Evolutionary conservation across 306 rosid species (phyloP).

Genomic region (Alnus rubra): DNA sequence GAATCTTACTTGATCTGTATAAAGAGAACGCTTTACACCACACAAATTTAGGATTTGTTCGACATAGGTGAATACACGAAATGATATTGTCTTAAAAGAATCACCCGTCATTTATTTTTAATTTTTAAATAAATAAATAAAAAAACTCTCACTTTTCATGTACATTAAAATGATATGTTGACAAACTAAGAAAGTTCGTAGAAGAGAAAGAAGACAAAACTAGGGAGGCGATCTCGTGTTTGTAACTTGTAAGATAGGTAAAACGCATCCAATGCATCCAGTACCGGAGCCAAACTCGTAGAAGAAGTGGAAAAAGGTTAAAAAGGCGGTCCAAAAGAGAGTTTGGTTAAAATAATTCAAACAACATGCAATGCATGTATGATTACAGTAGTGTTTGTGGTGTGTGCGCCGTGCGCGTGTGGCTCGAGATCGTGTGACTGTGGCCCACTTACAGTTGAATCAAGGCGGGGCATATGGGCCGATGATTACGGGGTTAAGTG

Average conservation of each 20-base stretch:
- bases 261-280: slow-evolving; percentile 36
- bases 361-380: slow-evolving; percentile 17
- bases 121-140: no score
- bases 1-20: no score
- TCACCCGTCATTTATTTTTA: no score
- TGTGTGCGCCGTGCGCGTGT: slow-evolving; percentile 32
- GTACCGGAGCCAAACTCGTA: background rate
- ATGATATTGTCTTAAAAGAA: no score
- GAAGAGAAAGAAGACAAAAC: slow-evolving; percentile 19
- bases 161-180: slow-evolving; percentile 13
- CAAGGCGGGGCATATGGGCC: slow-evolving; percentile 39
- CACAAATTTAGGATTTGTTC: no score
- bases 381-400: background rate
- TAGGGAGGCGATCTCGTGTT: slow-evolving; percentile 9
- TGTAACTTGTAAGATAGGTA: background rate
- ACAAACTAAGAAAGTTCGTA: slow-evolving; percentile 48
- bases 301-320: background rate
- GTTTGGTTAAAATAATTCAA: slow-evolving; percentile 1
- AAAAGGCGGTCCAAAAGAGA: background rate
- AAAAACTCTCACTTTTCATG: slow-evolving; percentile 36
- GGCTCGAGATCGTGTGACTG: slow-evolving; percentile 52
- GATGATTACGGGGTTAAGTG: slow-evolving; percentile 54
- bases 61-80: no score
- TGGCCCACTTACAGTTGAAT: slow-evolving; percentile 41
- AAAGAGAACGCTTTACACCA: no score